Base-by-base conservation (phyloP, 768 basidiomycete genomes). In the Sistotremastrum suecicum region DNA sequence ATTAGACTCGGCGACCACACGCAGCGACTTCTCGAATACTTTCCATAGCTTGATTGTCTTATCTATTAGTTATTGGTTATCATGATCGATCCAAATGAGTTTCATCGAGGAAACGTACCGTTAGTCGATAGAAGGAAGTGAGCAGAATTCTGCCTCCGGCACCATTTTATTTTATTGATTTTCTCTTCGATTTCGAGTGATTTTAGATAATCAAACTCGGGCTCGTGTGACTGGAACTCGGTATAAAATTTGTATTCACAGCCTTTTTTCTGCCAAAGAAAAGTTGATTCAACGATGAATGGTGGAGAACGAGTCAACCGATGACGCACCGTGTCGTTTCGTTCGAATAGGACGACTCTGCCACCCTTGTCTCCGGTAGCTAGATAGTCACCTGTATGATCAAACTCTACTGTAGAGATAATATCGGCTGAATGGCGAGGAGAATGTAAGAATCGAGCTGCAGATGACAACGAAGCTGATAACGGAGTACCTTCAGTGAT, bases 131-230 rank as follows among this genome's bases (percentile, higher is more conserved):
- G 66, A 47, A 99, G 67, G 65, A 99, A 98, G 65, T 99, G 95
- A 39, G 95, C 92, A 40, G 86, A 74, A 62, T 98, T 98, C 68
- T 95, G 91, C 53, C 95, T 78, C 70, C 82, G 91, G 73, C 92
- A 97, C 95, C 95, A 99, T 63, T 91, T 89, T 77, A 99, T 99
- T 78, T 95, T 88, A 73, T 99, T 99, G 73, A 99, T 99, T 83
- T 99, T 99, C 76, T 99, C 95, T 67, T 99, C 95, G 65, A 99
- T 99, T 75, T 99, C 95, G 55, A 99, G 72, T 28, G 90, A 95
- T 74, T 99, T 99, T 60, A 99, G 80, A 65, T 99, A 99, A 70
- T 99, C 95, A 64, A 99, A 99, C 64, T 99, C 95, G 46, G 95
- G 95, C 63, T 99, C 95, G 63, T 99, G 95, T 40, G 89, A 92